Evolutionary conservation across 352 stramenopile genomes (phyloP).

Genomic region (Globisporangium orthogonon): DNA sequence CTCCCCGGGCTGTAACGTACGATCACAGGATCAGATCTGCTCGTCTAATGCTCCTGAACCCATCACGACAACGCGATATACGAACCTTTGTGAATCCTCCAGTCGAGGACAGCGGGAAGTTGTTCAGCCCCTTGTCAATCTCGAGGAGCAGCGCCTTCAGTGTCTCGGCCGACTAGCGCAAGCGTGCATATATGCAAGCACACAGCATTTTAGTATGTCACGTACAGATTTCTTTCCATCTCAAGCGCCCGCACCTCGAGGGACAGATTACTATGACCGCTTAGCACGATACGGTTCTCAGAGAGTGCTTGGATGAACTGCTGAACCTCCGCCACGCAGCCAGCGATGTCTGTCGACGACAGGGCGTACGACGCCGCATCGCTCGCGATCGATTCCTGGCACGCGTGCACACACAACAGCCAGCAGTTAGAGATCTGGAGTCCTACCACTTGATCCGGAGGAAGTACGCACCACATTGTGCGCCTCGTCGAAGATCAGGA

Average conservation of each 20-base stretch:
- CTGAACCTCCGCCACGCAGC: slow-evolving; percentile 91
- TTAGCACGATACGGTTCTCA: slow-evolving; percentile 51
- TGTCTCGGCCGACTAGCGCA: slow-evolving; percentile 60
- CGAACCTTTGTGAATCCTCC: slow-evolving; percentile 83
- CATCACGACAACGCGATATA: not conserved
- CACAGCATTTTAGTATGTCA: not conserved
- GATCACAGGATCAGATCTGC: no score
- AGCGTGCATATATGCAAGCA: not conserved
- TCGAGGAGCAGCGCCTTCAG: slow-evolving; percentile 77
- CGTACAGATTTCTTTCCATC: not conserved
- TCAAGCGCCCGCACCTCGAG: slow-evolving; percentile 33
- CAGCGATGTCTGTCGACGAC: slow-evolving; percentile 90
- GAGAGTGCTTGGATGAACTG: slow-evolving; percentile 68
- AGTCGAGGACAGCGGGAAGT: slow-evolving; percentile 59
- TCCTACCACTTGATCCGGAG: no score
- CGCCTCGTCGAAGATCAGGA: slow-evolving; percentile 99
- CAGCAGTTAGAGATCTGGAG: slow-evolving; percentile 4
- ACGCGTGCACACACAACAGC: not conserved
- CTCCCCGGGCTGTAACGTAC: slow-evolving; percentile 42
- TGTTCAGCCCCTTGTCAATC: slow-evolving; percentile 79
- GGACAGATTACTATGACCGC: slow-evolving; percentile 42
- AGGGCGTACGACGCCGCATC: slow-evolving; percentile 97
- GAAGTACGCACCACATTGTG: slow-evolving; percentile 94
- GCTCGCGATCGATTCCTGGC: slow-evolving; percentile 83
- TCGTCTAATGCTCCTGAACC: not conserved